Evolutionary conservation across 176 grass and related monocot species (phyloP).

Genomic region (Oryza meyeriana): DNA sequence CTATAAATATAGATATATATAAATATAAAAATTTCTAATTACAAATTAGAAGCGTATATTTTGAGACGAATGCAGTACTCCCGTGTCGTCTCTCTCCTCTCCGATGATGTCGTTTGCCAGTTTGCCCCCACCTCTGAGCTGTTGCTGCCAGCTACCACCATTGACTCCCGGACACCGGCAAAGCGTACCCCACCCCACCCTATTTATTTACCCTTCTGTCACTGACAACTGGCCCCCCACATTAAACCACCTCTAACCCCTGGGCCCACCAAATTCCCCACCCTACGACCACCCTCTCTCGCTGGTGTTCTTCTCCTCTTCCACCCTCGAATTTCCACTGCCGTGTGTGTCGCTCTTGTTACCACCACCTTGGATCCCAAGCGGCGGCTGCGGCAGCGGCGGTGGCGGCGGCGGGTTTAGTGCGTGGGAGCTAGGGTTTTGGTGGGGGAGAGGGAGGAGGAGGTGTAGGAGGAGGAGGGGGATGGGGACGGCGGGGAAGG

Average conservation of each 20-base stretch:
- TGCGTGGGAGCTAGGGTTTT: slow-evolving; percentile 2
- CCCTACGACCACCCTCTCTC: not conserved
- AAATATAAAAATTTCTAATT: too few relatives aligned
- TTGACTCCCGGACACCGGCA: slow-evolving; percentile 29
- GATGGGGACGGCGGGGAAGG: slow-evolving; percentile 60
- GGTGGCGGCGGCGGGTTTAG: slow-evolving; percentile 3
- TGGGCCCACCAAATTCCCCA: not conserved
- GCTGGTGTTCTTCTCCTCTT: not conserved
- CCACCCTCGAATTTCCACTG: not conserved
- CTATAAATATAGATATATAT: too few relatives aligned
- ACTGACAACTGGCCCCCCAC: not conserved
- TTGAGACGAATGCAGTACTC: too few relatives aligned
- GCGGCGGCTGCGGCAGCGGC: slow-evolving; percentile 5
- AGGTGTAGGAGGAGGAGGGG: not conserved
- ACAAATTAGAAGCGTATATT: too few relatives aligned
- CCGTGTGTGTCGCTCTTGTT: not conserved
- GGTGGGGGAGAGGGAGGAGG: not conserved
- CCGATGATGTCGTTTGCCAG: not conserved
- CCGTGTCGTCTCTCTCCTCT: not conserved
- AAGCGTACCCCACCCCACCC: not conserved
- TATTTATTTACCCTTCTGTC: not conserved
- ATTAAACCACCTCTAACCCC: not conserved
- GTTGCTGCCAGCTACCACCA: slow-evolving; percentile 24
- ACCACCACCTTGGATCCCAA: slow-evolving; percentile 36
- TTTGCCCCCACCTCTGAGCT: slow-evolving; percentile 33